phyloP scores from a whole-genome alignment of 2,329 filamentous ascomycete genomes.

The Apiospora rasikravindrae region DNA sequence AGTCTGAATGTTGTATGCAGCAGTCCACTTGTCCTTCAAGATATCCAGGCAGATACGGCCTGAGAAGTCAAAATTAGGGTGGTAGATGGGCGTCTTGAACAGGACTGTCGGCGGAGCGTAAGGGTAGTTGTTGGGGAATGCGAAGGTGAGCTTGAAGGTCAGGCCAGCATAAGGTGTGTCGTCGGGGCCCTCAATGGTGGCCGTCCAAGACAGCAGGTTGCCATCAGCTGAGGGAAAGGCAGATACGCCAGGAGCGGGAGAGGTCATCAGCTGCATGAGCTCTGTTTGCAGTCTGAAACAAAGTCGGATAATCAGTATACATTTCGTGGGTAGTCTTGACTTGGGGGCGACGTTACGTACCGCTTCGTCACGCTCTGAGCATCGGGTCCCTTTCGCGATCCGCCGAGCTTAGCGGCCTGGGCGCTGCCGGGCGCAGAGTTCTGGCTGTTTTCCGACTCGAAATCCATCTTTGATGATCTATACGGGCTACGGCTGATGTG shows the following conservation, averaged over 20 bases:
- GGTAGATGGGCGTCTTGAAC: constrained; percentile 99
- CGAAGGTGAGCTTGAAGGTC: constrained; percentile 89
- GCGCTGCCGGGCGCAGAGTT: constrained; percentile 69
- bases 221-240: constrained; percentile 91
- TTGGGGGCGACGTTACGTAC: constrained; percentile 42
- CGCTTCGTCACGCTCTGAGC: constrained; percentile 64
- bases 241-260: constrained; percentile 88
- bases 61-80: constrained; percentile 97
- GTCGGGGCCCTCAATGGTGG: constrained; percentile 88
- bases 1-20: constrained; percentile 94
- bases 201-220: constrained; percentile 91
- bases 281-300: constrained; percentile 86
- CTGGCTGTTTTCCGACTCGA: constrained; percentile 58
- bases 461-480: constrained; percentile 5
- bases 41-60: constrained; percentile 98
- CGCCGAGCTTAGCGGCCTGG: constrained; percentile 66
- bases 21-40: constrained; percentile 98
- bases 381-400: constrained; percentile 63
- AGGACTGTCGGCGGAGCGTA: constrained; percentile 89
- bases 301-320: neutral
- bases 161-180: constrained; percentile 91
- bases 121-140: constrained; percentile 91
- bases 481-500: neutral
- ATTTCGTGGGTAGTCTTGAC: constrained; percentile 23
- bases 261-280: constrained; percentile 98